These are phyloP conservation scores for Nemania sp. DNA, from an alignment of 2,329 filamentous ascomycete species.

Conservation along the genomic window DNA sequence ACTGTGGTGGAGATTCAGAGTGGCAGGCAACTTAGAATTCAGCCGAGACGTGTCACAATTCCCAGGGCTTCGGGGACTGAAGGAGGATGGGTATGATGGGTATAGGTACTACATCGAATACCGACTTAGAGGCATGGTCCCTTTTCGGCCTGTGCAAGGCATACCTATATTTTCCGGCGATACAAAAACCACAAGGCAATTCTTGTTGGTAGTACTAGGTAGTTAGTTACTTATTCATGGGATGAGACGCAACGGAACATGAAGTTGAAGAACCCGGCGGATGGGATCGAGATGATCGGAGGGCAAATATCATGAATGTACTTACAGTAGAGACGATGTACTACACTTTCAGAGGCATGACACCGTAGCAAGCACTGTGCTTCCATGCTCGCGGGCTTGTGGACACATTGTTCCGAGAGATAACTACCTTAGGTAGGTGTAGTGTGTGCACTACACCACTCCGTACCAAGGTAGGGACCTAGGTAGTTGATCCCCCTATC, in stretches of 20 bases:
- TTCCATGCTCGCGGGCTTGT: conserved; percentile 24
- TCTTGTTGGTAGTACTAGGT: too few relatives aligned
- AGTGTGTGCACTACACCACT: too few relatives aligned
- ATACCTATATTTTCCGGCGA: too few relatives aligned
- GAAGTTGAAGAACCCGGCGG: conserved; percentile 2
- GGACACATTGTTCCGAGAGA: conserved; percentile 16
- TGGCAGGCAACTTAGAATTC: conserved; percentile 18
- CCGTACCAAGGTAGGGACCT: background rate
- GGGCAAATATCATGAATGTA: conserved; percentile 14
- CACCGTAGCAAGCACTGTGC: conserved; percentile 25
- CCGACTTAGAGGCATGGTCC: background rate
- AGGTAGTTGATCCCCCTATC: conserved; percentile 23
- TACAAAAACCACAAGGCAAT: too few relatives aligned
- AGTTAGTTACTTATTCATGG: too few relatives aligned
- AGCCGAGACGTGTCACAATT: conserved; percentile 22
- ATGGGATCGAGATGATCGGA: conserved; percentile 24
- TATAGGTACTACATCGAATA: too few relatives aligned
- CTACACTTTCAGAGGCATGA: too few relatives aligned
- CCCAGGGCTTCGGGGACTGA: conserved; percentile 20
- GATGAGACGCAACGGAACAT: too few relatives aligned
- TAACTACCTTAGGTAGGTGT: too few relatives aligned
- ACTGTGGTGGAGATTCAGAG: background rate
- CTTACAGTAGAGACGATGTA: too few relatives aligned
- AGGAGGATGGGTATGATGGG: conserved; percentile 8
- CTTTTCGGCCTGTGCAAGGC: background rate